phyloP scores from a whole-genome alignment of 352 stramenopile species.

The Phytophthora boehmeriae region DNA sequence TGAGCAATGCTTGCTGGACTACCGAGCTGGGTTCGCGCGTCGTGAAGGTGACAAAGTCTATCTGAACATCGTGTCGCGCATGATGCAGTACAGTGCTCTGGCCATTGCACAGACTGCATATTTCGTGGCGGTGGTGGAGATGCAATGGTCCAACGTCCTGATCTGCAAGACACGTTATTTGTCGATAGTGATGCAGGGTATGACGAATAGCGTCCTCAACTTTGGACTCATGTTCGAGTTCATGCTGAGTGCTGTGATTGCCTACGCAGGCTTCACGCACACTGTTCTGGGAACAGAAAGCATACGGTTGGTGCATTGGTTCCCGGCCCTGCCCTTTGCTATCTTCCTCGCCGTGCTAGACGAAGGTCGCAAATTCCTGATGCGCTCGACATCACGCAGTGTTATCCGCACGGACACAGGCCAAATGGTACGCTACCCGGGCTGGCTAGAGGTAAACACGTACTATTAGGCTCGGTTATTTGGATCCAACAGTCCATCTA shows the following conservation, averaged over 20 bases:
- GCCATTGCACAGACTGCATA: slow-evolving; percentile 86
- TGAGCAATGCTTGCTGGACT: slow-evolving; percentile 61
- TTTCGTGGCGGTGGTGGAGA: slow-evolving; percentile 87
- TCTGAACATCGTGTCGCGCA: slow-evolving; percentile 89
- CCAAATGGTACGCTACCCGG: slow-evolving; percentile 80
- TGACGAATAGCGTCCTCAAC: slow-evolving; percentile 93
- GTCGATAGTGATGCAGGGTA: slow-evolving; percentile 90
- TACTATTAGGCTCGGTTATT: slow-evolving; percentile 77
- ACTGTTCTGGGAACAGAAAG: slow-evolving; percentile 85
- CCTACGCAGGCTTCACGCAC: slow-evolving; percentile 86
- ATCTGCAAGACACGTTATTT: slow-evolving; percentile 95
- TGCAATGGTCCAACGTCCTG: slow-evolving; percentile 92
- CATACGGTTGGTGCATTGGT: slow-evolving; percentile 92
- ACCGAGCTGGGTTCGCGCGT: slow-evolving; percentile 53
- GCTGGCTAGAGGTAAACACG: slow-evolving; percentile 91
- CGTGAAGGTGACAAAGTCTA: slow-evolving; percentile 34
- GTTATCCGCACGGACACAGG: slow-evolving; percentile 80
- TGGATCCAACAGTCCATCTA: slow-evolving; percentile 1
- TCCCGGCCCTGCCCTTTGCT: slow-evolving; percentile 89
- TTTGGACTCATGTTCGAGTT: slow-evolving; percentile 94
- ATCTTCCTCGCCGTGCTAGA: slow-evolving; percentile 91
- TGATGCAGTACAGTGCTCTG: slow-evolving; percentile 87
- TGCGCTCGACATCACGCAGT: slow-evolving; percentile 80
- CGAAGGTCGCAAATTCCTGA: slow-evolving; percentile 91
- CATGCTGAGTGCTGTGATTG: slow-evolving; percentile 82